These are phyloP conservation scores for Alternaria sp. DNA, from an alignment of 2,329 filamentous ascomycete genomes.

Conservation along the genomic window DNA sequence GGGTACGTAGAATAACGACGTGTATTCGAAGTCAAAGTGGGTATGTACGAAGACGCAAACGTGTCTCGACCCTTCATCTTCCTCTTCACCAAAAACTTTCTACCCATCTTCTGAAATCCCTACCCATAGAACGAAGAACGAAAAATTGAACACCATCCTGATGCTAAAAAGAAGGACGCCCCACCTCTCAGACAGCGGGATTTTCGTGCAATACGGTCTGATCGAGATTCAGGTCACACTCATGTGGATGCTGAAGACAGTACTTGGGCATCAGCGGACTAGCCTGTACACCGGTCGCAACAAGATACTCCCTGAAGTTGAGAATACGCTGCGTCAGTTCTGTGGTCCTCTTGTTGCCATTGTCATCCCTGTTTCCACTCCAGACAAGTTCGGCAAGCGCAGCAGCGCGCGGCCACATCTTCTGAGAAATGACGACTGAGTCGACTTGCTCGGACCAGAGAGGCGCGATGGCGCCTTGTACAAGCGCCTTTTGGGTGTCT, in stretches of 20 bases:
- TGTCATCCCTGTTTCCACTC: slow-evolving; percentile 60
- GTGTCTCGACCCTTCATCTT: background rate
- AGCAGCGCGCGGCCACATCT: slow-evolving; percentile 64
- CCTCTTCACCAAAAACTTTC: background rate
- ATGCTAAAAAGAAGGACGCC: background rate
- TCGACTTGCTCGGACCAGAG: slow-evolving; percentile 64
- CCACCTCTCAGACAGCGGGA: background rate
- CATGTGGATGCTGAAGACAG: slow-evolving; percentile 63
- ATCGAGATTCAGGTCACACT: slow-evolving; percentile 62
- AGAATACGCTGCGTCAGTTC: slow-evolving; percentile 62
- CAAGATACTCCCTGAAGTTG: slow-evolving; percentile 66
- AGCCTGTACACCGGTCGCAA: slow-evolving; percentile 61
- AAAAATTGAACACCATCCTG: background rate
- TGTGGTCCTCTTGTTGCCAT: slow-evolving; percentile 60
- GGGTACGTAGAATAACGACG: background rate
- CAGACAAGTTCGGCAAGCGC: slow-evolving; percentile 63
- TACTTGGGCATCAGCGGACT: slow-evolving; percentile 62
- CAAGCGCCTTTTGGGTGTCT: slow-evolving; percentile 53
- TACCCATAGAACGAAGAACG: background rate
- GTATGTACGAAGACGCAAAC: background rate
- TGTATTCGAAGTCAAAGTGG: background rate
- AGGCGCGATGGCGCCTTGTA: slow-evolving; percentile 60
- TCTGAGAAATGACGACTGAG: slow-evolving; percentile 57
- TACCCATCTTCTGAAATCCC: background rate
- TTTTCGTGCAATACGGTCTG: slow-evolving; percentile 46